A percentile compares a stretch with the other conserved stretches of the same genome.
These are phyloP conservation scores for Phaeosphaeriaceae sp. DNA, from an alignment of 2,329 filamentous ascomycete species.

Conservation along the genomic window DNA sequence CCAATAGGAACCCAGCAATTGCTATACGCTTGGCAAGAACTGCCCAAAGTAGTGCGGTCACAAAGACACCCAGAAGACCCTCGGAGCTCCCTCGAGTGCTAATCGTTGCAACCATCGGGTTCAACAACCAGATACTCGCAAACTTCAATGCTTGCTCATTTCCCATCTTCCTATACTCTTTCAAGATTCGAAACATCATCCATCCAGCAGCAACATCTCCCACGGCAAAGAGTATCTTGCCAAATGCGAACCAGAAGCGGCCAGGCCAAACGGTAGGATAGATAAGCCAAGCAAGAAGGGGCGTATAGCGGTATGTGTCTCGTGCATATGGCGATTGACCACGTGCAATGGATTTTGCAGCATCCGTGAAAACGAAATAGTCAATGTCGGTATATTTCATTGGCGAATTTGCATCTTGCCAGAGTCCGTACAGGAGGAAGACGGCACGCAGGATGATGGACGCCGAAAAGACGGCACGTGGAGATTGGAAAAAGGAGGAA, in stretches of 20 bases:
- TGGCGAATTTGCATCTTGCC: slow-evolving; percentile 89
- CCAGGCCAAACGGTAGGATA: slow-evolving; percentile 74
- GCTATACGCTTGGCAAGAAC: slow-evolving; percentile 67
- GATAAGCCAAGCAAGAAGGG: slow-evolving; percentile 88
- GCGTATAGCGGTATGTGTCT: slow-evolving; percentile 97
- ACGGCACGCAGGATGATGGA: slow-evolving; percentile 69
- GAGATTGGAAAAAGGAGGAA: slow-evolving; percentile 42
- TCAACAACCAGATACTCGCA: slow-evolving; percentile 89
- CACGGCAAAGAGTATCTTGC: slow-evolving; percentile 84
- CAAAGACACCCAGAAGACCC: slow-evolving; percentile 84
- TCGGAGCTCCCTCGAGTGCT: slow-evolving; percentile 95
- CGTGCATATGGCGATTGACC: slow-evolving; percentile 80
- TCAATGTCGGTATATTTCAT: slow-evolving; percentile 99
- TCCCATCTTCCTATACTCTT: slow-evolving; percentile 42
- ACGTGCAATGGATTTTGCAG: slow-evolving; percentile 76
- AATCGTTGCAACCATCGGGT: slow-evolving; percentile 98
- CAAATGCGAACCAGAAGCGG: slow-evolving; percentile 75
- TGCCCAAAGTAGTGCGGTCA: slow-evolving; percentile 84
- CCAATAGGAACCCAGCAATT: slow-evolving; percentile 77
- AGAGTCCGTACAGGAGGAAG: slow-evolving; percentile 86
- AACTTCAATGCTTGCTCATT: slow-evolving; percentile 70
- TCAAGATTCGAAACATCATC: slow-evolving; percentile 69
- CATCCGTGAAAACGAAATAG: slow-evolving; percentile 98
- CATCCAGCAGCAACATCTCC: slow-evolving; percentile 87
- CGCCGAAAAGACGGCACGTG: slow-evolving; percentile 49